Base-by-base conservation (phyloP, 306 rosid genomes). In the Prosopis cineraria region DNA sequence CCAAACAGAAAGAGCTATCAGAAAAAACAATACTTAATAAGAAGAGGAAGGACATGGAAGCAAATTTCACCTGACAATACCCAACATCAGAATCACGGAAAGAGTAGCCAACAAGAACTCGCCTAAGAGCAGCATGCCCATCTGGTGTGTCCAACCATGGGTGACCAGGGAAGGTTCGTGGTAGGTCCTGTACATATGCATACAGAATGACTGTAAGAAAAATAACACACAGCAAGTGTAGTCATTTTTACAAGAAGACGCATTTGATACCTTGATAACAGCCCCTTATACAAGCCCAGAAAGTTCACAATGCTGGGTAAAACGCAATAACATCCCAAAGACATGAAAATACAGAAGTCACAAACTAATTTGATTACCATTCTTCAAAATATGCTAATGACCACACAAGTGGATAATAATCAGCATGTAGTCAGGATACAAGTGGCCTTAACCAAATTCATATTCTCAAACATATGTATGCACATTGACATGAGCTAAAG, bases 71-170 rank as follows among this genome's bases (percentile, higher is more conserved):
- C 96, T 96, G 99, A 84, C 99, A 96, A 81, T 96, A 96, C 63
- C 99, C 99, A 66, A 96, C 99, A 83, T 96, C 99, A 64, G 99
- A 96, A 77, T 96, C 99, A 22, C 99, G 97, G 87, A 96, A 96
- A 19, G 99, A 96, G 87, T 96, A 96, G 25, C 85, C 98, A 70
- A 93, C 98, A 82, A 96, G 99, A 43, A 96, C 97, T 9, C 98
- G 98, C 68, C 98, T 87, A 44, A 96, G 97, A 81, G 98, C 82
- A 74, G 97, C 93, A 62, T 96, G 99, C 55, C 99, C 99, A 75
- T 86, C 98, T 36, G 96, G 90, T 80, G 97, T 96, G 91, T 96
- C 99, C 88, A 96, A 82, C 99, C 99, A 96, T 5, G 98, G 79
- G 78, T 96, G 99, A 76, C 98, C 99, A 0, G 99, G 99, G 83